Evolutionary conservation across 768 basidiomycete species (phyloP).

Genomic region (Termitomyces sp.): DNA sequence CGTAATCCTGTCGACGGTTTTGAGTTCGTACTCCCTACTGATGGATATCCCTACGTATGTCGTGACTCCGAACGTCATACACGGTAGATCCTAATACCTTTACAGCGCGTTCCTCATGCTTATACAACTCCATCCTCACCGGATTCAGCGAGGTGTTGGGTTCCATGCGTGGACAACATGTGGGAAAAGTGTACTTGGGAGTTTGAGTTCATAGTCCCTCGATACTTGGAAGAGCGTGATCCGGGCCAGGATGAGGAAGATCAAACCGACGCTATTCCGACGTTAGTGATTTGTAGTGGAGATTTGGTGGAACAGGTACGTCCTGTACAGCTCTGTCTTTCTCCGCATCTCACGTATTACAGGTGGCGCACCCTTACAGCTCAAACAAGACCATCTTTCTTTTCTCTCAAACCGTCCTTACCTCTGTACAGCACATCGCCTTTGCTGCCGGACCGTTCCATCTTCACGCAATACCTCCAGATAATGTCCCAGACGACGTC

Average conservation of each 20-base stretch:
- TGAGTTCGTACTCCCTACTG: conserved; percentile 79
- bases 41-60: conserved; percentile 84
- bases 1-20: conserved; percentile 82
- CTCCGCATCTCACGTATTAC: conserved; percentile 9
- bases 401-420: conserved; percentile 81
- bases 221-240: conserved; percentile 69
- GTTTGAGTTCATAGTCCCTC: conserved; percentile 92
- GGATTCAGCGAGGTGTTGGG: conserved; percentile 95
- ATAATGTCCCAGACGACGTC: conserved; percentile 59
- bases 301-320: conserved; percentile 91
- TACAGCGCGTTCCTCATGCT: conserved; percentile 87
- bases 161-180: conserved; percentile 92
- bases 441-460: conserved; percentile 97
- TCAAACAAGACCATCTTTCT: conserved; percentile 94
- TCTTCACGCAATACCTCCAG: conserved; percentile 64
- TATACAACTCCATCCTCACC: conserved; percentile 87
- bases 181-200: conserved; percentile 99
- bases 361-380: conserved; percentile 93
- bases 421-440: conserved; percentile 94
- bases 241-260: conserved; percentile 43
- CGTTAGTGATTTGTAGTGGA: conserved; percentile 90
- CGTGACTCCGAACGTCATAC: neutral
- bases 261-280: conserved; percentile 66
- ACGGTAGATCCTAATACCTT: conserved; percentile 10
- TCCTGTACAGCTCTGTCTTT: conserved; percentile 10